Conservation (phyloP, 2,329 filamentous ascomycete genomes). For the Ascochyta fabae region DNA sequence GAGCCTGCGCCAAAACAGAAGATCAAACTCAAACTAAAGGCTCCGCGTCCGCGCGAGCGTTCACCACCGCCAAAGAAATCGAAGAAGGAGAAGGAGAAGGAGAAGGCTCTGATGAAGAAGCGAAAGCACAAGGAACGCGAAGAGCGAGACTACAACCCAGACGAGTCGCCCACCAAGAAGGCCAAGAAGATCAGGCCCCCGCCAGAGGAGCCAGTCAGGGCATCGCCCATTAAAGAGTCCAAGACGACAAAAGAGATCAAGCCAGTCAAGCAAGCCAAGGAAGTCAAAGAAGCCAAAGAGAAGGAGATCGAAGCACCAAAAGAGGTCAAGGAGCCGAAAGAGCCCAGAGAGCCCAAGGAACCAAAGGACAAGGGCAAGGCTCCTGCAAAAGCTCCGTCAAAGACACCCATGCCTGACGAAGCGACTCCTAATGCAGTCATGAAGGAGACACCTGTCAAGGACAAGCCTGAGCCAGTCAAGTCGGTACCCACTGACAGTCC, state of each 20-base stretch:
- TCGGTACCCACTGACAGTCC: constrained; percentile 38
- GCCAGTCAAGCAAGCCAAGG: constrained; percentile 22
- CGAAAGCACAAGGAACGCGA: constrained; percentile 39
- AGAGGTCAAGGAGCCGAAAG: constrained; percentile 21
- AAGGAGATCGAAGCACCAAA: constrained; percentile 20
- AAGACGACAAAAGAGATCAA: constrained; percentile 16
- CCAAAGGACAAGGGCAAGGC: constrained; percentile 35
- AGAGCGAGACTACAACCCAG: constrained; percentile 33
- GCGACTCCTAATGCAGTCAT: constrained; percentile 32
- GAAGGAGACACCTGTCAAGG: constrained; percentile 37
- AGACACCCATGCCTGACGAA: constrained; percentile 37
- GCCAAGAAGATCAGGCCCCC: constrained; percentile 36
- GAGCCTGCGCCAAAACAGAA: constrained; percentile 44
- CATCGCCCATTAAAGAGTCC: constrained; percentile 21
- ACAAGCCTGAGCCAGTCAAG: constrained; percentile 32
- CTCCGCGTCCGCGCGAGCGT: constrained; percentile 13
- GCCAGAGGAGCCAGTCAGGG: constrained; percentile 9
- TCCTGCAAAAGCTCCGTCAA: constrained; percentile 29
- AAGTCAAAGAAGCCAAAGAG: constrained; percentile 21
- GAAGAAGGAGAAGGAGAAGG: constrained; percentile 25
- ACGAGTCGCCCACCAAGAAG: constrained; percentile 41
- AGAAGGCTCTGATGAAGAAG: constrained; percentile 32
- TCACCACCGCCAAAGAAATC: constrained; percentile 25
- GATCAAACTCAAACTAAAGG: constrained; percentile 42
- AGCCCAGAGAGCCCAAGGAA: constrained; percentile 27